Percentiles rank a stretch among this genome's conserved stretches.
Evolutionary conservation across 495 filamentous ascomycete genomes (phyloP).

Genomic region (Hyaloscypha hepaticicola): DNA sequence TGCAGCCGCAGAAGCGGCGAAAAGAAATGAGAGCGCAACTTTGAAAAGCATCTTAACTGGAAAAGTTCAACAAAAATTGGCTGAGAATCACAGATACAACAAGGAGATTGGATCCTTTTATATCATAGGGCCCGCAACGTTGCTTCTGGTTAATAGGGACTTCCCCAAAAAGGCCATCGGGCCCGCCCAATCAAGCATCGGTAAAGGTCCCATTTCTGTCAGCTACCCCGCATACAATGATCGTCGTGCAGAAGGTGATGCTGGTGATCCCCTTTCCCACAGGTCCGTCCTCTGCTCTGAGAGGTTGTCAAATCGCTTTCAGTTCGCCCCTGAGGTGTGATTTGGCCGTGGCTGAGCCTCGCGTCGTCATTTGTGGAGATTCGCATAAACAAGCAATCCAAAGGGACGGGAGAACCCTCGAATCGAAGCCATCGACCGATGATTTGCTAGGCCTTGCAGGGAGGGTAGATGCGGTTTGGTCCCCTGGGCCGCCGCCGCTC

Average conservation of each 20-base stretch:
- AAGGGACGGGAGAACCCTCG: not conserved
- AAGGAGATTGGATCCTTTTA: not conserved
- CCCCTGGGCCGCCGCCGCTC: not conserved
- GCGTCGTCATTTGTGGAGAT: not conserved
- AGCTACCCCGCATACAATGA: not conserved
- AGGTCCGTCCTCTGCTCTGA: not conserved
- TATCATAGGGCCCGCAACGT: not conserved
- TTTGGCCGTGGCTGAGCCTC: not conserved
- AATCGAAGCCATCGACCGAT: not conserved
- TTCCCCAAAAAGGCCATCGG: not conserved
- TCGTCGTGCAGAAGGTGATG: not conserved
- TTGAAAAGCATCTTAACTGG: slow-evolving; percentile 18
- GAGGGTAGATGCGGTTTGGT: not conserved
- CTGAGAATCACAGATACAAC: not conserved
- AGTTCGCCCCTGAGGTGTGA: not conserved
- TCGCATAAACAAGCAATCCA: not conserved
- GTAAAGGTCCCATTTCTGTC: not conserved
- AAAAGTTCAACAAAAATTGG: not conserved
- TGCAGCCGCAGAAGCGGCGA: slow-evolving; percentile 8
- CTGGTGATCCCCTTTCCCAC: too few species aligned
- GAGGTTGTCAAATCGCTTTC: not conserved
- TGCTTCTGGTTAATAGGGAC: not conserved
- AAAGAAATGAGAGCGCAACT: slow-evolving; percentile 8
- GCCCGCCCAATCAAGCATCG: not conserved
- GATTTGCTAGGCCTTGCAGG: not conserved